phyloP scores from a whole-genome alignment of 176 grass and related monocot species.

The Aegilops umbellulata region DNA sequence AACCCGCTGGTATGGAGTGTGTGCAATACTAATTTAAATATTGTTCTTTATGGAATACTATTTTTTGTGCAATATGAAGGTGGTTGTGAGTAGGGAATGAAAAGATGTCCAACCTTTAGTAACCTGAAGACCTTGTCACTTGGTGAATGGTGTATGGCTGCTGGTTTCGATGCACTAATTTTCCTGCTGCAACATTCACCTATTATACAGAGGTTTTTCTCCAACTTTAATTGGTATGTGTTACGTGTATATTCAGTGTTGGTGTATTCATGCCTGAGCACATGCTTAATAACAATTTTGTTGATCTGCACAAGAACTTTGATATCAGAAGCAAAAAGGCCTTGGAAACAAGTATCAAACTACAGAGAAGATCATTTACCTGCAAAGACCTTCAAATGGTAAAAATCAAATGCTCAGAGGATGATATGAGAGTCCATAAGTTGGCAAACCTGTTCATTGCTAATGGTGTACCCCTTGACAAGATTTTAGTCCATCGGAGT shows the following conservation, averaged over 20 bases:
- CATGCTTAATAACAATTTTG: no score
- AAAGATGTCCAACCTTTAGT: neutral
- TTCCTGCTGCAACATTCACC: conserved; percentile 22
- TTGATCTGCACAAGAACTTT: no score
- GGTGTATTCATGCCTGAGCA: no score
- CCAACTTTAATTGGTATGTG: no score
- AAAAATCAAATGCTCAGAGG: conserved; percentile 19
- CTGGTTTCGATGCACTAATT: conserved; percentile 13
- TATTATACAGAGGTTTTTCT: neutral
- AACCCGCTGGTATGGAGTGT: neutral
- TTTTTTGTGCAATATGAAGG: neutral
- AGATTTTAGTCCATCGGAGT: conserved; percentile 1
- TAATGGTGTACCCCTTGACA: conserved; percentile 16
- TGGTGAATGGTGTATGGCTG: neutral
- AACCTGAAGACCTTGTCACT: neutral
- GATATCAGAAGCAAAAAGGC: no score
- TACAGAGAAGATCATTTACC: neutral
- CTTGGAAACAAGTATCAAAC: no score
- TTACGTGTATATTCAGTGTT: no score
- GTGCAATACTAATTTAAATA: neutral
- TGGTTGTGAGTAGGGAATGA: neutral
- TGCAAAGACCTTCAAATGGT: conserved; percentile 15
- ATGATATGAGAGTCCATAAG: neutral
- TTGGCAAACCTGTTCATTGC: conserved; percentile 2
- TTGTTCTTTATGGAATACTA: neutral